Evolutionary conservation across 257 asterid species (phyloP), one percentile per base, ranked within the genome.

Genomic region (Dorcoceras hygrometricum): DNA sequence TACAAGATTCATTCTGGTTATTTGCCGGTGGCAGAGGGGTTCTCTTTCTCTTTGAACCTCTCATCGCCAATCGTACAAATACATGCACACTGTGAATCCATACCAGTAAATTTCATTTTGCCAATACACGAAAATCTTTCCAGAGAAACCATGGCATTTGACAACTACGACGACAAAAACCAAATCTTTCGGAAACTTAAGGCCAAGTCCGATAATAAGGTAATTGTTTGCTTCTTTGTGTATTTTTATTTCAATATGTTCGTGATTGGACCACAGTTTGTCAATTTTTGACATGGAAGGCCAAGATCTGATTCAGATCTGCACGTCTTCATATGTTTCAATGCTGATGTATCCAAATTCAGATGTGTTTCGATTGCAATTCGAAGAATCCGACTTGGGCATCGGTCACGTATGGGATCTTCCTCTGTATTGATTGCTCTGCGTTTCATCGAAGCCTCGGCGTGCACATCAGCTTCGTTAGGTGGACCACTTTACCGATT

Each of bases 331-430:
- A 56, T 25, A 62, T 43, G 20, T 65, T 62, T 69, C 57, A 53
- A 19, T 14, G 22, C 26, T 66, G 61, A 57, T 71, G 51, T 56
- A 62, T 69, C 28, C 63, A 58, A 53, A 73, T 60, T 18, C 78
- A 92, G 98, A 90, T 88, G 95, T 93, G 98, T 76, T 90, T 93
- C 76, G 98, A 93, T 77, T 93, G 98, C 86, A 89, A 90, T 63
- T 90, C 99, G 26, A 93, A 79, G 85, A 90, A 84, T 75, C 96
- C 99, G 50, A 88, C 89, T 20, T 93, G 99, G 99, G 97, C 99
- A 50, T 93, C 99, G 25, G 95, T 93, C 64, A 78, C 99, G 25
- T 93, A 88, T 78, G 99, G 99, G 84, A 88, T 93, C 83, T 93
- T 88, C 75, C 83, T 93, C 57, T 93, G 99, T 75, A 84, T 93